Percentiles rank a stretch among this genome's conserved stretches.
Evolutionary conservation across 306 rosid species (phyloP).

Genomic region (Cucurbita pepo): DNA sequence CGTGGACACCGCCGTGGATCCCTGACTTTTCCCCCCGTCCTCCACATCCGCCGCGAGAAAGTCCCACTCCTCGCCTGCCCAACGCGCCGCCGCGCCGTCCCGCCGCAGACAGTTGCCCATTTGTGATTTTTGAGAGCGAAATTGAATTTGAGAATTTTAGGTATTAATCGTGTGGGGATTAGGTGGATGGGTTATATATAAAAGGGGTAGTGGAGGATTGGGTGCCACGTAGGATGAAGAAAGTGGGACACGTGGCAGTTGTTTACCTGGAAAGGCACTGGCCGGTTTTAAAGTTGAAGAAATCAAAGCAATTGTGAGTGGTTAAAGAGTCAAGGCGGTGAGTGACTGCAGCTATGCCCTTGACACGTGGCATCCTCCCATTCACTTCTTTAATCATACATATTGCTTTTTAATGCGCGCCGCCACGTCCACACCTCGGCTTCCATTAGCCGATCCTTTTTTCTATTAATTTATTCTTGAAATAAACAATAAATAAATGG

Average conservation of each 20-base stretch:
- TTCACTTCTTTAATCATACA: background rate
- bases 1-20: background rate
- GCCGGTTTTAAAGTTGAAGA: background rate
- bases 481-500: background rate
- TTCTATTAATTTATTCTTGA: too few species aligned
- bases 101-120: slow-evolving; percentile 73
- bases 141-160: background rate
- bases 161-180: background rate
- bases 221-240: slow-evolving; percentile 1
- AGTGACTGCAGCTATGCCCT: background rate
- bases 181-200: background rate
- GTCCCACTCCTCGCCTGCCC: slow-evolving; percentile 38
- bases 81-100: slow-evolving; percentile 19
- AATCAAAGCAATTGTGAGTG: background rate
- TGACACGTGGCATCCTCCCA: background rate
- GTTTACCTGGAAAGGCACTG: background rate
- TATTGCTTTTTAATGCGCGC: background rate
- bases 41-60: background rate
- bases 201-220: background rate
- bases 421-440: background rate
- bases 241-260: background rate
- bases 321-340: background rate
- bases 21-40: background rate
- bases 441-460: background rate
- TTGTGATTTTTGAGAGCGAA: background rate